Percentiles rank a stretch among this genome's conserved stretches.
Evolutionary conservation across 257 asterid genomes (phyloP).

Genomic region (Perilla frutescens): DNA sequence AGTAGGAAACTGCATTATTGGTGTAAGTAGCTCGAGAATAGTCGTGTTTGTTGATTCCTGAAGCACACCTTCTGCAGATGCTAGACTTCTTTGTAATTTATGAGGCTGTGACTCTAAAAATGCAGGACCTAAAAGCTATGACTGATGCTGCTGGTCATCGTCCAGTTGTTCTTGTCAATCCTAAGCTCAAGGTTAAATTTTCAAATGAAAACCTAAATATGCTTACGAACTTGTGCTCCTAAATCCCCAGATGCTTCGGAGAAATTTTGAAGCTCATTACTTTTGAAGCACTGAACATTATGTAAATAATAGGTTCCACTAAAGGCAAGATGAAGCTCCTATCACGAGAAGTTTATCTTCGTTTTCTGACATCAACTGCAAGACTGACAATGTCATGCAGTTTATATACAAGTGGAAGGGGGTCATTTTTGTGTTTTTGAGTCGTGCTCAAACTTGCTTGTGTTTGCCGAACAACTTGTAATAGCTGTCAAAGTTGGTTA

Average conservation of each 20-base stretch:
- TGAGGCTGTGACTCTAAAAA: conserved; percentile 29
- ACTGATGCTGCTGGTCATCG: conserved; percentile 92
- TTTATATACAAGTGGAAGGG: not conserved
- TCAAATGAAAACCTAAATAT: conserved; percentile 8
- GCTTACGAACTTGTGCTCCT: conserved; percentile 23
- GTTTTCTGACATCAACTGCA: not conserved
- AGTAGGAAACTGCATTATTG: conserved; percentile 91
- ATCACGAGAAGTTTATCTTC: not conserved
- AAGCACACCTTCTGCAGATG: conserved; percentile 15
- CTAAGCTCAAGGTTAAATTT: conserved; percentile 70
- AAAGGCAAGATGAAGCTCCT: conserved; percentile 1
- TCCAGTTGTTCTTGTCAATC: conserved; percentile 86
- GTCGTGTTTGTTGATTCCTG: conserved; percentile 16
- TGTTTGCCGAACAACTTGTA: not conserved
- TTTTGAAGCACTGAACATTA: conserved; percentile 1
- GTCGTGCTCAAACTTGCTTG: not conserved
- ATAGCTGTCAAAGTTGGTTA: not conserved
- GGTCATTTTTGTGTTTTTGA: not conserved
- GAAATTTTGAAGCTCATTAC: not conserved
- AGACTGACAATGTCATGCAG: not conserved
- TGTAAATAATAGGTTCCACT: not conserved
- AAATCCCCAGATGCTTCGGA: not conserved
- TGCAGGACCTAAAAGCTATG: conserved; percentile 92
- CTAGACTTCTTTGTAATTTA: conserved; percentile 24
- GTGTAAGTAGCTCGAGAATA: conserved; percentile 55